Percentiles rank a stretch among this genome's conserved stretches.
phyloP scores from a whole-genome alignment of 305 asterid genomes.

The Rubia tinctorum region DNA sequence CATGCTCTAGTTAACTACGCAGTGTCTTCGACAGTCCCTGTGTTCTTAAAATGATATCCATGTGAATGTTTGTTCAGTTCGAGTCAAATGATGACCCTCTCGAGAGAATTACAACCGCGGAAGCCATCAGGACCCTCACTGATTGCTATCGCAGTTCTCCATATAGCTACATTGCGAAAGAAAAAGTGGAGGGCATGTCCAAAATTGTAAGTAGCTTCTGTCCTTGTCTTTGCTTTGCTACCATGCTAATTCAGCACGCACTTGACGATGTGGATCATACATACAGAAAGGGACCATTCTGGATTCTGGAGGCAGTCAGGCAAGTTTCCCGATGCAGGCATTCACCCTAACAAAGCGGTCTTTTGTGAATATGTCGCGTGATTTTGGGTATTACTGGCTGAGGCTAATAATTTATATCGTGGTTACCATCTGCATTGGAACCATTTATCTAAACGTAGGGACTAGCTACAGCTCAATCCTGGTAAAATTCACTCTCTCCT shows the following conservation, averaged over 20 bases:
- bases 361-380: slow-evolving; percentile 93
- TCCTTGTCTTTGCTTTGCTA: neutral
- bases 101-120: slow-evolving; percentile 80
- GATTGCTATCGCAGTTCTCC: slow-evolving; percentile 64
- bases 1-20: too few species aligned
- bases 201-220: slow-evolving; percentile 43
- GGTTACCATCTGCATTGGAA: slow-evolving; percentile 93
- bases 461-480: slow-evolving; percentile 87
- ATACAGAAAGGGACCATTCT: slow-evolving; percentile 88
- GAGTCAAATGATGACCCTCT: slow-evolving; percentile 88
- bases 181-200: slow-evolving; percentile 86
- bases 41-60: too few species aligned
- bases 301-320: slow-evolving; percentile 96
- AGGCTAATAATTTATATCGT: slow-evolving; percentile 89
- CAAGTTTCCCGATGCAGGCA: slow-evolving; percentile 95
- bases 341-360: slow-evolving; percentile 85
- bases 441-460: slow-evolving; percentile 90
- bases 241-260: too few species aligned
- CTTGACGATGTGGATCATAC: too few species aligned
- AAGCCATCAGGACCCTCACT: slow-evolving; percentile 68
- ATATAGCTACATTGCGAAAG: slow-evolving; percentile 52
- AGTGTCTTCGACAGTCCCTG: too few species aligned
- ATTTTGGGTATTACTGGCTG: slow-evolving; percentile 98
- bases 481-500: slow-evolving; percentile 38
- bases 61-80: slow-evolving; percentile 44